Evolutionary conservation across 768 basidiomycete genomes (phyloP).

Genomic region (Thelephora ganbajun): DNA sequence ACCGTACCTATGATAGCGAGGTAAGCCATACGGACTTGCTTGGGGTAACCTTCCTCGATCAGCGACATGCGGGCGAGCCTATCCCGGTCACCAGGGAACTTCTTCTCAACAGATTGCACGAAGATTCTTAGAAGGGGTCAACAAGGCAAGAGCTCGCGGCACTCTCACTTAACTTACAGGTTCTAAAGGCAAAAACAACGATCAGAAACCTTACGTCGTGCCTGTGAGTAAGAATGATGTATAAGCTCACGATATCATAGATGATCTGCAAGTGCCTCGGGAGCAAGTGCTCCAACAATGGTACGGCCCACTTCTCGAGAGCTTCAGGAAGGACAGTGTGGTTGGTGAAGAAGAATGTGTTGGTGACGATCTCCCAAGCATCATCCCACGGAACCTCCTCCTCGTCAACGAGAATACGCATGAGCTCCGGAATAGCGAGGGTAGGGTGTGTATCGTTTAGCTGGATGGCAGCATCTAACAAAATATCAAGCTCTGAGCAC

Average conservation of each 20-base stretch:
- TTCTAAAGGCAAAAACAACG: constrained; percentile 21
- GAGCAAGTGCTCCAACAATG: constrained; percentile 71
- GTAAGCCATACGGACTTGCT: constrained; percentile 84
- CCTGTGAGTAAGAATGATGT: not conserved
- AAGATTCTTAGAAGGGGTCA: constrained; percentile 30
- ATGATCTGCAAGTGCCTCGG: constrained; percentile 90
- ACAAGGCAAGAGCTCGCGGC: not conserved
- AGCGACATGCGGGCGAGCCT: constrained; percentile 77
- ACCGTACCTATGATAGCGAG: constrained; percentile 70
- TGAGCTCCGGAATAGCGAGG: constrained; percentile 87
- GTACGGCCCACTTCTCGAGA: constrained; percentile 74
- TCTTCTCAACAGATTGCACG: constrained; percentile 77
- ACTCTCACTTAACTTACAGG: constrained; percentile 23
- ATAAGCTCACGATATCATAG: constrained; percentile 64
- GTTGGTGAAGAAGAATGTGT: constrained; percentile 93
- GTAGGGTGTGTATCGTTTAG: constrained; percentile 97
- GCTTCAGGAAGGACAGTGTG: constrained; percentile 79
- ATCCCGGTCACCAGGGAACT: constrained; percentile 80
- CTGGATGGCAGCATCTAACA: constrained; percentile 75
- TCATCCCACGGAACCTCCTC: constrained; percentile 73
- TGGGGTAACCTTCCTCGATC: constrained; percentile 83
- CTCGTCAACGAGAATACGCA: constrained; percentile 86
- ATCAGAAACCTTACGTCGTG: not conserved
- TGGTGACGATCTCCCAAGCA: constrained; percentile 83
- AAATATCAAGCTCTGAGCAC: constrained; percentile 3